These are phyloP conservation scores for Blastocystis sp. DNA, from an alignment of 352 stramenopile genomes.

Conservation along the genomic window DNA sequence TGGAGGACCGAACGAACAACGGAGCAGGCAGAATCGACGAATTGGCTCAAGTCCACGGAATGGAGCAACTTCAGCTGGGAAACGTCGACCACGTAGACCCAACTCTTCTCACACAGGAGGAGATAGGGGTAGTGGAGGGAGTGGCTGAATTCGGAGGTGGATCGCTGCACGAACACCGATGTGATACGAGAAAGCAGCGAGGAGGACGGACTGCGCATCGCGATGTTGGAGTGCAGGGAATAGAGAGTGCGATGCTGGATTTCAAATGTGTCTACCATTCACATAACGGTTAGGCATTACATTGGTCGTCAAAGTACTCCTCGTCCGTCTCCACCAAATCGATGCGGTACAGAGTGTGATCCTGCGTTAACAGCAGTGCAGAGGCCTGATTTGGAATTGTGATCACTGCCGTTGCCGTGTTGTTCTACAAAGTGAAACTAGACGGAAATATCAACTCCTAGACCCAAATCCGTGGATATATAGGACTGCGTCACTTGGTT, in stretches of 20 bases:
- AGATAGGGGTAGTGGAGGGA: not conserved
- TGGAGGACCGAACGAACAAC: not conserved
- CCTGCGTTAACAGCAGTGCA: not conserved
- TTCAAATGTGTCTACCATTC: not conserved
- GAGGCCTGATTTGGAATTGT: not conserved
- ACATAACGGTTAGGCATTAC: not conserved
- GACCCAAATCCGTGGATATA: not conserved
- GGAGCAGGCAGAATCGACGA: not conserved
- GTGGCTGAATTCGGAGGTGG: not conserved
- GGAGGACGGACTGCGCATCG: too few species aligned
- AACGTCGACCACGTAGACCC: not conserved
- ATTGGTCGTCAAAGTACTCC: conserved; percentile 6
- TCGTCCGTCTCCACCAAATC: conserved; percentile 1
- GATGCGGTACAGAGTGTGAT: not conserved
- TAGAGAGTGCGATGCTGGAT: not conserved
- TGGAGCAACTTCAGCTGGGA: not conserved
- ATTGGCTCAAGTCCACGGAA: not conserved
- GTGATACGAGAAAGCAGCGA: not conserved
- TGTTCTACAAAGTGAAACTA: not conserved
- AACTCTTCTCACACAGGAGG: not conserved
- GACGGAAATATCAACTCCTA: not conserved
- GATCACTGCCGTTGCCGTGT: not conserved
- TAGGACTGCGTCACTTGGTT: not conserved
- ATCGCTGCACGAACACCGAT: not conserved
- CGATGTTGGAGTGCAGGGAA: not conserved